Percentiles rank a stretch among this genome's conserved stretches.
Conservation (phyloP, 148 eudicot genomes). For the Diospyros kaki region DNA sequence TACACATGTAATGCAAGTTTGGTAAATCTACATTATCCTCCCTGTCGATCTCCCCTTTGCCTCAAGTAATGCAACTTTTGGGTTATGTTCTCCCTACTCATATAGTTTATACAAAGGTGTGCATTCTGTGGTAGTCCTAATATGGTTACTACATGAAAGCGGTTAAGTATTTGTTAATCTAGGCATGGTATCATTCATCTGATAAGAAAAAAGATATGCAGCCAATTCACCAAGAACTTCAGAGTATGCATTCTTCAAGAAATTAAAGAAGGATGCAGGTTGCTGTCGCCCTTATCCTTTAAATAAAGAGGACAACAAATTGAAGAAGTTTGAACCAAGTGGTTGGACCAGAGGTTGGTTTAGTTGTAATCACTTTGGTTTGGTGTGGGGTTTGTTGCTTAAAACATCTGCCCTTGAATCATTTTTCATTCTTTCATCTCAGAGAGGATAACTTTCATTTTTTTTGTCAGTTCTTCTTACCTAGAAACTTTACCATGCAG, state of each 20-base stretch:
- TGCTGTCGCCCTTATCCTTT: conserved; percentile 15
- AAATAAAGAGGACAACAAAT: conserved; percentile 19
- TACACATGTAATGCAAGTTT: no score
- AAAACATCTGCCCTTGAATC: background rate
- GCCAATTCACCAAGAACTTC: conserved; percentile 65
- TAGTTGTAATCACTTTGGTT: conserved; percentile 3
- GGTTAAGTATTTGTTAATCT: background rate
- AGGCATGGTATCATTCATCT: background rate
- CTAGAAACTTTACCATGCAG: conserved; percentile 23
- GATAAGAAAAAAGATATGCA: conserved; percentile 17
- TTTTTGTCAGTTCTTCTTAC: background rate
- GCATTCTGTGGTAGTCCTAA: background rate
- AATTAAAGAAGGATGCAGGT: conserved; percentile 42
- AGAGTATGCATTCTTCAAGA: conserved; percentile 75
- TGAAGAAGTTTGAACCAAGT: conserved; percentile 20
- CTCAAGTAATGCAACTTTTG: background rate
- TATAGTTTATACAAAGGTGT: background rate
- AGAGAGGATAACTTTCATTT: background rate
- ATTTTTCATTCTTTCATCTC: background rate
- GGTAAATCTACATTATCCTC: no score
- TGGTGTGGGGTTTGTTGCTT: background rate
- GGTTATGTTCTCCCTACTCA: background rate
- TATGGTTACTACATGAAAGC: background rate
- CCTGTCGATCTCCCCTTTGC: background rate
- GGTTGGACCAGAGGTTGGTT: conserved; percentile 33